These are phyloP conservation scores for Lasiodiplodia theobromae DNA, from an alignment of 2,329 filamentous ascomycete genomes.

Conservation along the genomic window DNA sequence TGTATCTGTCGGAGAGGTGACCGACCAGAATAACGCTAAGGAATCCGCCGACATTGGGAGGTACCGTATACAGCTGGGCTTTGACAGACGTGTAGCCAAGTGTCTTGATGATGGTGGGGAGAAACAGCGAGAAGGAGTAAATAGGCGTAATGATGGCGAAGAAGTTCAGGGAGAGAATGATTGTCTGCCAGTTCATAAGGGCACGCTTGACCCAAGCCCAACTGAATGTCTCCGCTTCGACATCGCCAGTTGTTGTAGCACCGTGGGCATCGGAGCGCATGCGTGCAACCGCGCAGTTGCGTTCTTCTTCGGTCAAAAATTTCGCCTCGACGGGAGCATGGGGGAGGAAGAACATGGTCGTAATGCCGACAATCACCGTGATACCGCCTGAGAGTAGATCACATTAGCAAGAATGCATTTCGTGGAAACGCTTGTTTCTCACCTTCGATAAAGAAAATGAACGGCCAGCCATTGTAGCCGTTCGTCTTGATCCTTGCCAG, in stretches of 20 bases:
- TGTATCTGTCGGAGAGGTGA: conserved; percentile 53
- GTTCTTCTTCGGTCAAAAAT: conserved; percentile 41
- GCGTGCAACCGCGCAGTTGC: conserved; percentile 37
- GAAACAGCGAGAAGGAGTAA: conserved; percentile 52
- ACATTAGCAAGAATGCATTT: background rate
- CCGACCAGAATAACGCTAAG: conserved; percentile 47
- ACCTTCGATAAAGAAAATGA: conserved; percentile 45
- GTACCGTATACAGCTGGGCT: conserved; percentile 48
- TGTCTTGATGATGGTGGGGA: conserved; percentile 47
- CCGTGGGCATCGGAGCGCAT: conserved; percentile 41
- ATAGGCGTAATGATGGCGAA: conserved; percentile 54
- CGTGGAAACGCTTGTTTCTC: too few relatives aligned
- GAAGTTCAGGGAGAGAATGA: conserved; percentile 49
- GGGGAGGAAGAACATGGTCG: conserved; percentile 60
- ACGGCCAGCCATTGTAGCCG: conserved; percentile 50
- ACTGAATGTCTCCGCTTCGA: conserved; percentile 49
- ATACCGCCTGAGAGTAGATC: conserved; percentile 33
- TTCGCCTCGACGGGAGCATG: conserved; percentile 53
- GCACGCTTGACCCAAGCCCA: conserved; percentile 52
- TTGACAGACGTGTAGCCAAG: conserved; percentile 46
- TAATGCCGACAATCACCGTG: conserved; percentile 48
- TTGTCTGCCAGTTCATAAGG: conserved; percentile 42
- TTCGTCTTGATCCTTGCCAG: conserved; percentile 48
- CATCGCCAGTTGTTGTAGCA: conserved; percentile 35
- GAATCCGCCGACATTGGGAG: conserved; percentile 53